A percentile compares a stretch with the other conserved stretches of the same genome.
Evolutionary conservation across 768 basidiomycete genomes (phyloP).

Genomic region (Panus rudis): DNA sequence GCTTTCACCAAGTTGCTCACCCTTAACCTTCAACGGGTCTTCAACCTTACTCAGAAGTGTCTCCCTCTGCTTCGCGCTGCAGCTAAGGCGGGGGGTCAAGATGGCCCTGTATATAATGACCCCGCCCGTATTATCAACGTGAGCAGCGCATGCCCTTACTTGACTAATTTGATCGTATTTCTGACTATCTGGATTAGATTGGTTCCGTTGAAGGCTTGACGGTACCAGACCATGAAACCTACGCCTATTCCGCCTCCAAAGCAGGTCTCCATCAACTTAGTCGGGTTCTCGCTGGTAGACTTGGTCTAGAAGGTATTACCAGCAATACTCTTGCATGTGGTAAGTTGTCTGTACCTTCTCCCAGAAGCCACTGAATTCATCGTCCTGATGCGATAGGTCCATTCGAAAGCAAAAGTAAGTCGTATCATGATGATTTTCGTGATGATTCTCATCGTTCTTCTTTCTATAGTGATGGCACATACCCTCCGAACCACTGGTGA

Average conservation of each 20-base stretch:
- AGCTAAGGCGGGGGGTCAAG: conserved; percentile 32
- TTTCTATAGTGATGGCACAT: conserved; percentile 44
- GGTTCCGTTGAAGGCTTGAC: conserved; percentile 53
- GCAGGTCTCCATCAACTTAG: conserved; percentile 54
- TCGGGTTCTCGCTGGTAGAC: conserved; percentile 46
- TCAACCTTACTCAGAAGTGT: conserved; percentile 55
- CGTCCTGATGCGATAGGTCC: conserved; percentile 11
- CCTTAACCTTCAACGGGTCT: conserved; percentile 56
- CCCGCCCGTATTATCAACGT: conserved; percentile 59
- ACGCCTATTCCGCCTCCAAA: conserved; percentile 62
- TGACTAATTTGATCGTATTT: conserved; percentile 1
- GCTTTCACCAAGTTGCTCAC: conserved; percentile 57
- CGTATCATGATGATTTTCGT: neutral
- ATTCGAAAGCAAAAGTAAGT: conserved; percentile 29
- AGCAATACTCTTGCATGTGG: conserved; percentile 62
- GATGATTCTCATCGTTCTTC: neutral
- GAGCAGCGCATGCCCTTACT: conserved; percentile 9
- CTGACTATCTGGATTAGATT: conserved; percentile 32
- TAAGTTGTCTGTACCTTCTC: conserved; percentile 15
- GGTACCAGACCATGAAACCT: conserved; percentile 53
- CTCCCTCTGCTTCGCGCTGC: conserved; percentile 48
- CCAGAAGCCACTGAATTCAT: neutral
- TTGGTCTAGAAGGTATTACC: conserved; percentile 51
- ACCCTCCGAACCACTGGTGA: conserved; percentile 42
- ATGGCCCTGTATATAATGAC: conserved; percentile 31